phyloP scores from a whole-genome alignment of 352 stramenopile species.

The Pythium aquatile region DNA sequence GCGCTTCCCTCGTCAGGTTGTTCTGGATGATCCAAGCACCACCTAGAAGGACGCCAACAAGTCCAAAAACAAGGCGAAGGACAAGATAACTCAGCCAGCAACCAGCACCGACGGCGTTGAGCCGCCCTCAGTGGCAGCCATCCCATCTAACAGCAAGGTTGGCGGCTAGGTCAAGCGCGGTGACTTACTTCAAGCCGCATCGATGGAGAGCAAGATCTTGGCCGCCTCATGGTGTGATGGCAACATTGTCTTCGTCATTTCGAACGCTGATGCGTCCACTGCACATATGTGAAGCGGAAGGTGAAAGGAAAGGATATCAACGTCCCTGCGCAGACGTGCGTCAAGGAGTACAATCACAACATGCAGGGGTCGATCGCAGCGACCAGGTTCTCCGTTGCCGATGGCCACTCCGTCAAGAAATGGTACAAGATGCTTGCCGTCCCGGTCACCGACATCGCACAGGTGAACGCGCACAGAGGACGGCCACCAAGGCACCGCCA shows the following conservation, averaged over 20 bases:
- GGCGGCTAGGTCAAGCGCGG: slow-evolving; percentile 10
- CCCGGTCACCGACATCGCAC: slow-evolving; percentile 28
- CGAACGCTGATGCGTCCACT: slow-evolving; percentile 22
- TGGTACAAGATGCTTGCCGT: slow-evolving; percentile 34
- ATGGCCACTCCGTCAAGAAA: slow-evolving; percentile 32
- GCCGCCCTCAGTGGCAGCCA: background rate
- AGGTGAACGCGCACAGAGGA: slow-evolving; percentile 22
- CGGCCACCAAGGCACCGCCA: too few species aligned
- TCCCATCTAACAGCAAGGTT: background rate
- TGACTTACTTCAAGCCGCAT: slow-evolving; percentile 19
- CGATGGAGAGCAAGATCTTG: slow-evolving; percentile 13
- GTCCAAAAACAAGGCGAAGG: background rate
- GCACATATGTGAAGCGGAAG: slow-evolving; percentile 7
- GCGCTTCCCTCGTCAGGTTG: slow-evolving; percentile 26
- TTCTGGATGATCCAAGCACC: slow-evolving; percentile 9
- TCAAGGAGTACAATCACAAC: slow-evolving; percentile 32
- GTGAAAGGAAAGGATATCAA: slow-evolving; percentile 7
- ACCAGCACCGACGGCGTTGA: background rate
- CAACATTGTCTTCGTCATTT: slow-evolving; percentile 26
- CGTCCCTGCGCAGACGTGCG: slow-evolving; percentile 7
- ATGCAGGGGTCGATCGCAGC: slow-evolving; percentile 37
- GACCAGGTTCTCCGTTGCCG: slow-evolving; percentile 30
- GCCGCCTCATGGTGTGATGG: slow-evolving; percentile 33
- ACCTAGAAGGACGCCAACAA: background rate
- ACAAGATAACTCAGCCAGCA: background rate